phyloP scores from a whole-genome alignment of 2,329 filamentous ascomycete species.

The Trichothecium sympodiale region DNA sequence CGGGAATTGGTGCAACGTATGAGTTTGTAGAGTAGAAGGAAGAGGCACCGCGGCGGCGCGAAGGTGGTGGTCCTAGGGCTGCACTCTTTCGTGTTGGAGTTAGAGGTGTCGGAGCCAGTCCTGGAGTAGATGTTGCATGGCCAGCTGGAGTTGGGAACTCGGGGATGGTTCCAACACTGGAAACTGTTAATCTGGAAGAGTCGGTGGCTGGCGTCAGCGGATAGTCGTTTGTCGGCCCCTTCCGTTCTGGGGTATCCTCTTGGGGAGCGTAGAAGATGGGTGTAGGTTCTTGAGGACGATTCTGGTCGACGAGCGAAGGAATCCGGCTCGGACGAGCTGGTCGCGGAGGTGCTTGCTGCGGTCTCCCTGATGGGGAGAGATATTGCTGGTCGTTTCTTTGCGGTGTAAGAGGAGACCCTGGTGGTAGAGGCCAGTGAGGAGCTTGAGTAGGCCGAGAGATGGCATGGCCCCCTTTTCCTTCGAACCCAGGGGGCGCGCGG shows the following conservation, averaged over 20 bases:
- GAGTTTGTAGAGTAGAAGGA: slow-evolving; percentile 56
- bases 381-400: slow-evolving; percentile 25
- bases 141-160: slow-evolving; percentile 39
- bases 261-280: slow-evolving; percentile 31
- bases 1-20: slow-evolving; percentile 64
- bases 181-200: slow-evolving; percentile 38
- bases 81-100: slow-evolving; percentile 33
- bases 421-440: slow-evolving; percentile 42
- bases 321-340: slow-evolving; percentile 50
- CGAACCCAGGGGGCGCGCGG: slow-evolving; percentile 8
- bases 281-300: slow-evolving; percentile 43
- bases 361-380: slow-evolving; percentile 37
- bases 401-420: slow-evolving; percentile 19
- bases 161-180: slow-evolving; percentile 45
- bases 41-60: slow-evolving; percentile 46
- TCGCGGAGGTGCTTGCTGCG: slow-evolving; percentile 39
- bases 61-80: slow-evolving; percentile 49
- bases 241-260: slow-evolving; percentile 21
- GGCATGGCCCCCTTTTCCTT: slow-evolving; percentile 21
- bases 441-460: slow-evolving; percentile 43
- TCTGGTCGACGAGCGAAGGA: slow-evolving; percentile 46
- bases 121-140: not conserved
- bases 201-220: slow-evolving; percentile 35
- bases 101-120: slow-evolving; percentile 11
- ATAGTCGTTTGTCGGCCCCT: slow-evolving; percentile 24